Percentiles rank a stretch among this genome's conserved stretches.
Conservation (phyloP, 139 green algal species). For the Nannochloris sp. region DNA sequence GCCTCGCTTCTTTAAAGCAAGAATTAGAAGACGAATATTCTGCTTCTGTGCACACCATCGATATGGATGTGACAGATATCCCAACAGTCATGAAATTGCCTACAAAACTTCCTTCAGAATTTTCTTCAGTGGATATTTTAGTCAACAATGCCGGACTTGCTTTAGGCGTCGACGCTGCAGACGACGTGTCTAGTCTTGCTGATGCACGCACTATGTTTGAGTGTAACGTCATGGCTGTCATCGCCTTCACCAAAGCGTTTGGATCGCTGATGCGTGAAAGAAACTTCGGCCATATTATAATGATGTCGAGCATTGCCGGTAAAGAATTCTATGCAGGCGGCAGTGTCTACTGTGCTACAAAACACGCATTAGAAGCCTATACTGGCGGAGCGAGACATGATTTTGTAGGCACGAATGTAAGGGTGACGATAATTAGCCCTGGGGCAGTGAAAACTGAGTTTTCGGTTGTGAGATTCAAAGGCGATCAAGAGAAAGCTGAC, state of each 20-base stretch:
- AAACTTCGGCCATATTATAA: slow-evolving; percentile 72
- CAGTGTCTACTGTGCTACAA: slow-evolving; percentile 70
- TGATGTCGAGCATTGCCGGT: slow-evolving; percentile 60
- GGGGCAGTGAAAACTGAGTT: slow-evolving; percentile 80
- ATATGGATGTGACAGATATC: slow-evolving; percentile 54
- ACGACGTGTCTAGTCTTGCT: slow-evolving; percentile 34
- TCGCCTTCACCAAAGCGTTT: slow-evolving; percentile 56
- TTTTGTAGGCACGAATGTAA: slow-evolving; percentile 60
- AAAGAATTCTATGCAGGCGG: slow-evolving; percentile 67
- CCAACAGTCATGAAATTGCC: slow-evolving; percentile 4
- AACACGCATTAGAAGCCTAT: slow-evolving; percentile 61
- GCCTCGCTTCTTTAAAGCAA: slow-evolving; percentile 43
- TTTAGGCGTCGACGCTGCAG: slow-evolving; percentile 39
- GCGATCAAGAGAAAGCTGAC: slow-evolving; percentile 46
- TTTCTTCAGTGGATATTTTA: slow-evolving; percentile 64
- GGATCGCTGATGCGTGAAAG: slow-evolving; percentile 53
- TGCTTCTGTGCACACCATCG: slow-evolving; percentile 30
- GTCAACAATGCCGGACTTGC: slow-evolving; percentile 83
- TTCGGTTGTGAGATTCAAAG: slow-evolving; percentile 59
- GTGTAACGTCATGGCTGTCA: slow-evolving; percentile 66
- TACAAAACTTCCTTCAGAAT: slow-evolving; percentile 8
- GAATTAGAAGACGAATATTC: slow-evolving; percentile 20
- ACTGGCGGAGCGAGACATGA: slow-evolving; percentile 64
- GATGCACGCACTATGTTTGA: slow-evolving; percentile 67
- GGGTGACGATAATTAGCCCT: slow-evolving; percentile 64